These are phyloP conservation scores for Cyclotella baltica DNA, from an alignment of 108 stramenopile genomes.

Conservation along the genomic window DNA sequence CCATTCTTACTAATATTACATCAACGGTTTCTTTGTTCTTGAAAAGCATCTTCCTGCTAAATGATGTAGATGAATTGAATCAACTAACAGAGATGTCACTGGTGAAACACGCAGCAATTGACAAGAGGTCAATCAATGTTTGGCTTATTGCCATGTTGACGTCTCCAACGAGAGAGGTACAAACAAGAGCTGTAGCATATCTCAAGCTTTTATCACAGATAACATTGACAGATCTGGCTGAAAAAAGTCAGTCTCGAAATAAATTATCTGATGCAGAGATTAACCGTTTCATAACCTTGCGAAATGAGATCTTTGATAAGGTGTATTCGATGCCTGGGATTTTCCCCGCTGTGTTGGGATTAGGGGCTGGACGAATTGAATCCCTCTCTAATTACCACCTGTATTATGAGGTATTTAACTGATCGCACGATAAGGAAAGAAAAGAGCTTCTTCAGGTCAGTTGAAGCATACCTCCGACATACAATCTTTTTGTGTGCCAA, in stretches of 20 bases:
- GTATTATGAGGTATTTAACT: conserved; percentile 53
- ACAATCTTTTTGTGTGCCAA: no score
- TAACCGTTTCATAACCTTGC: conserved; percentile 29
- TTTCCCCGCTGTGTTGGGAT: conserved; percentile 45
- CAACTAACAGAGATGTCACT: conserved; percentile 25
- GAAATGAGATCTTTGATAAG: conserved; percentile 40
- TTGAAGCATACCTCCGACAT: no score
- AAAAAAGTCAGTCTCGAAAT: conserved; percentile 33
- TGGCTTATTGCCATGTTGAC: conserved; percentile 56
- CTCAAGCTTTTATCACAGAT: conserved; percentile 48
- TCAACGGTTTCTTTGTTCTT: conserved; percentile 48
- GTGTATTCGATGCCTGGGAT: conserved; percentile 42
- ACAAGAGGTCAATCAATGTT: conserved; percentile 54
- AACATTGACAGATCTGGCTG: conserved; percentile 39
- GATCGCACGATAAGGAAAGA: conserved; percentile 41
- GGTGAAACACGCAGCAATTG: conserved; percentile 37
- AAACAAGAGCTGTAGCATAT: conserved; percentile 43
- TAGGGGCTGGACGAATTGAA: conserved; percentile 40
- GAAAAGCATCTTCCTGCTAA: conserved; percentile 41
- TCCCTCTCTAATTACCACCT: conserved; percentile 42
- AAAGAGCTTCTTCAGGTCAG: conserved; percentile 39
- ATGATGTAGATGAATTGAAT: conserved; percentile 32
- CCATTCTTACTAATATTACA: conserved; percentile 50
- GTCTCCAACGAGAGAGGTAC: conserved; percentile 35
- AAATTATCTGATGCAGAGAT: conserved; percentile 48